Evolutionary conservation across 2,329 filamentous ascomycete genomes (phyloP), one percentile per base, ranked within the genome.

Genomic region (Berkeleyomyces rouxiae): DNA sequence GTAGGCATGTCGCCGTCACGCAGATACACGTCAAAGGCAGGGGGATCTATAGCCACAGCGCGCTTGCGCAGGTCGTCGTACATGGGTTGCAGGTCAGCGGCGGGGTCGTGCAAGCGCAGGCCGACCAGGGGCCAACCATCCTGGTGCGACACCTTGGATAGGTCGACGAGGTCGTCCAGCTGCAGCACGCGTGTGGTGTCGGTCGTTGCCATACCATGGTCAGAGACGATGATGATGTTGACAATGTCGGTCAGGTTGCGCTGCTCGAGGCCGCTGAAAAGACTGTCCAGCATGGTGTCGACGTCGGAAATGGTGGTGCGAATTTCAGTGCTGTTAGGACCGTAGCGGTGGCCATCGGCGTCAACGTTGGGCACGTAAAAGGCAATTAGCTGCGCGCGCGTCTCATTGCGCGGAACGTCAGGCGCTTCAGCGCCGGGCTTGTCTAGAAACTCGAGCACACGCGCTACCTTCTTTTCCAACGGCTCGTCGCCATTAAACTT

Each of bases 191-290:
- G 82, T 16, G 84, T 79, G 0, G 81, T 82, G 65, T 91, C 88
- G 0, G 93, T 97, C 0, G 90, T 95, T 1, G 93, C 93, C 93
- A 99, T 99, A 59, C 93, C 93, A 71, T 99, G 93, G 71, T 99
- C 93, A 0, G 90, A 96, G 2, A 99, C 92, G n/a, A 99, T 80
- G 42, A 99, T 84, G 6, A 99, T 81, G 67, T 99, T 99, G 70
- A 97, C 89, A 65, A 99, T 87, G 23, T 86, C 71, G 0, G 90
- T 96, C 59, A 99, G 75, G 70, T 97, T 96, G 58, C 93, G 84
- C 57, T 80, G 75, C 65, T 91, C 82, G 0, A 99, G 77, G 0
- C 91, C 91, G 1, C 77, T 72, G 69, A 97, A 86, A 1, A 99
- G 75, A 31, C 80, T 72, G 37, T 84, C 86, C 36, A 99, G 77